phyloP scores from a whole-genome alignment of 495 filamentous ascomycete genomes.

The Melanomma pulvis-pyrius region DNA sequence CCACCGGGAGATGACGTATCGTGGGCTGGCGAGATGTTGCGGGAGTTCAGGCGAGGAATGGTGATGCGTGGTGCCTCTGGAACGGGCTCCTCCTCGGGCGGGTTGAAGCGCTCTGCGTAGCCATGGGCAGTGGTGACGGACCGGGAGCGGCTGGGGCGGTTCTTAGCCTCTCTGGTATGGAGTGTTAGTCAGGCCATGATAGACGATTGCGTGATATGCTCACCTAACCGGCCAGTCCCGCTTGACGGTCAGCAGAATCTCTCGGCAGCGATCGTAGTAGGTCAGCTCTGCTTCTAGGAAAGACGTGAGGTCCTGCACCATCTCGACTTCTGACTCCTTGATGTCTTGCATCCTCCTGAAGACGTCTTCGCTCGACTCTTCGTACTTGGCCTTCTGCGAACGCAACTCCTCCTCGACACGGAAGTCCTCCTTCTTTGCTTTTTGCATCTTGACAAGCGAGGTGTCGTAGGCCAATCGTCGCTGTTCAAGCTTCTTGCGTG shows the following conservation, averaged over 20 bases:
- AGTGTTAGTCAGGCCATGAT: slow-evolving; percentile 34
- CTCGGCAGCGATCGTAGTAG: slow-evolving; percentile 87
- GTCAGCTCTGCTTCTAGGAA: slow-evolving; percentile 90
- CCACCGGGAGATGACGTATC: slow-evolving; percentile 21
- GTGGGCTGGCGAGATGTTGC: slow-evolving; percentile 25
- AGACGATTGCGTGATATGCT: slow-evolving; percentile 31
- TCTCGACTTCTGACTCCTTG: slow-evolving; percentile 86
- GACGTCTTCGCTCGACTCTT: slow-evolving; percentile 94
- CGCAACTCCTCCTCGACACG: slow-evolving; percentile 91
- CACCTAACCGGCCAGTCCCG: slow-evolving; percentile 69
- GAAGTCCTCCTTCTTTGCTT: slow-evolving; percentile 91
- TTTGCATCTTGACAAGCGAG: slow-evolving; percentile 88
- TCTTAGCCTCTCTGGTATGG: slow-evolving; percentile 27
- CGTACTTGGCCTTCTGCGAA: slow-evolving; percentile 91
- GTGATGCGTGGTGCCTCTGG: slow-evolving; percentile 40
- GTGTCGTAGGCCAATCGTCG: slow-evolving; percentile 91
- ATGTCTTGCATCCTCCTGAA: slow-evolving; percentile 94
- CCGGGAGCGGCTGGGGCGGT: slow-evolving; percentile 56
- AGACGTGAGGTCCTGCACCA: slow-evolving; percentile 72
- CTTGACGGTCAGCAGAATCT: slow-evolving; percentile 68
- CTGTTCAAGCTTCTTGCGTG: slow-evolving; percentile 93
- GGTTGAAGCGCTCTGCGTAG: slow-evolving; percentile 60
- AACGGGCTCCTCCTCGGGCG: slow-evolving; percentile 60
- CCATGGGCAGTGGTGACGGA: slow-evolving; percentile 60
- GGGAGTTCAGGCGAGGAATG: slow-evolving; percentile 43